Percentiles rank a stretch among this genome's conserved stretches.
Conservation (phyloP, 2,329 filamentous ascomycete species). For the Tricladium varicosporioides region DNA sequence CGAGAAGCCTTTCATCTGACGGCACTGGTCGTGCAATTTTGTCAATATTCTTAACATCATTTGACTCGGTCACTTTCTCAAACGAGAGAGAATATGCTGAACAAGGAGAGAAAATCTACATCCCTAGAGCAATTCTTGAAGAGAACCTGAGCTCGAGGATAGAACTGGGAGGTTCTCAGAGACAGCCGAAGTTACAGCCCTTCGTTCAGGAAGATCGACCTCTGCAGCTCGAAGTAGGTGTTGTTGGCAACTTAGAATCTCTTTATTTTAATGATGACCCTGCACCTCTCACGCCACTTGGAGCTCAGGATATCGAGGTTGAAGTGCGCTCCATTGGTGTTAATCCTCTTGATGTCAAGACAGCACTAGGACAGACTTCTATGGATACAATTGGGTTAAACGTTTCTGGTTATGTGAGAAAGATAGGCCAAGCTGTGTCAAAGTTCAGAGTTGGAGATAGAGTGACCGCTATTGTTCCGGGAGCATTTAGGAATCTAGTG, state of each 20-base stretch:
- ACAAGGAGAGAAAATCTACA: constrained; percentile 7
- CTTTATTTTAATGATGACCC: constrained; percentile 21
- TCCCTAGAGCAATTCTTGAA: constrained; percentile 8
- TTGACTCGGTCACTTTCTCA: neutral
- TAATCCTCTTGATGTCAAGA: neutral
- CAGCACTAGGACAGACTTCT: neutral
- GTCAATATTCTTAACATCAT: constrained; percentile 1
- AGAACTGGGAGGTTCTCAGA: constrained; percentile 2
- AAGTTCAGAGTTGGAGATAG: constrained; percentile 30
- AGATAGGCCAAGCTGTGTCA: constrained; percentile 25
- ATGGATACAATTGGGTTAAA: neutral
- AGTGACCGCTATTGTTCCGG: constrained; percentile 17
- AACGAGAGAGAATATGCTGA: constrained; percentile 13
- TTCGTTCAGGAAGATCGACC: constrained; percentile 11
- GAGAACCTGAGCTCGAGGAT: constrained; percentile 5
- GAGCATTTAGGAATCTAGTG: constrained; percentile 5
- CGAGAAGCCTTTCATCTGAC: neutral
- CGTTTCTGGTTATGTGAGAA: neutral
- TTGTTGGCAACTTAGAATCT: constrained; percentile 7
- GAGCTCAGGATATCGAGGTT: neutral
- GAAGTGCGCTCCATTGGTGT: neutral
- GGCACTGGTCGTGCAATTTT: constrained; percentile 1
- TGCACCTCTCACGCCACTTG: neutral
- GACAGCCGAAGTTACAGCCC: neutral
- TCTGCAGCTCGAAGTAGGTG: constrained; percentile 10